Base-by-base conservation (phyloP, 2,329 filamentous ascomycete genomes). In the Cercospora berteroae region DNA sequence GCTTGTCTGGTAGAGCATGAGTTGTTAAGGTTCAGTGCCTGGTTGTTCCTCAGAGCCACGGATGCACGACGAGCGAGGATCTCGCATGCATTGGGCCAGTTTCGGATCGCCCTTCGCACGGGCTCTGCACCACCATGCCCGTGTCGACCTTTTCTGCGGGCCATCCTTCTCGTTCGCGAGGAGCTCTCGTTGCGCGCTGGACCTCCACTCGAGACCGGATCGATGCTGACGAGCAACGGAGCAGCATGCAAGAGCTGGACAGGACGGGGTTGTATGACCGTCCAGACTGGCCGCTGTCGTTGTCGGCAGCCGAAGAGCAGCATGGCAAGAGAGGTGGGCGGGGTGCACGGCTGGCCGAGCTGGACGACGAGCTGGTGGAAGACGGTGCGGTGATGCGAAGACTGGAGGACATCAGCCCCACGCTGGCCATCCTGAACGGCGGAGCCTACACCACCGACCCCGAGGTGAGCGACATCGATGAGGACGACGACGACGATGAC, bases 181-280 rank as follows among this genome's bases (percentile, higher is more conserved):
- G 70, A 36, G 56, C 57, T 25, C 70, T 76, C 36, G 67, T 74
- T 33, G 68, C 67, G 59, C 68, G 73, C 66, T 74, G 74, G 73
- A 75, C 66, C 59, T 71, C 70, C 36, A 75, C 73, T 16, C 65
- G 73, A 59, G 71, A 75, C 36, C 72, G 73, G 56, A 72, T 76
- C 66, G 29, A 71, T 71, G 70, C 68, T 63, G 74, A 76, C 65
- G 73, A 75, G 62, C 71, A 72, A 50, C 70, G 71, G 52, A 67
- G 67, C 59, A 75, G 68, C 65, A 69, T 71, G 63, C 69, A 70
- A 60, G 75, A 77, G 70, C 71, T 75, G 71, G 73, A 76, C 64
- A 74, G 73, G 25, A 74, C 72, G 16, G 73, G 70, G 25, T 50
- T 75, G 63, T 67, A 76, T 65, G 72, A 76, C 44, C 66, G 72